Evolutionary conservation across 1,284 basidiomycete genomes (phyloP).

Genomic region (Tilletia setariae): DNA sequence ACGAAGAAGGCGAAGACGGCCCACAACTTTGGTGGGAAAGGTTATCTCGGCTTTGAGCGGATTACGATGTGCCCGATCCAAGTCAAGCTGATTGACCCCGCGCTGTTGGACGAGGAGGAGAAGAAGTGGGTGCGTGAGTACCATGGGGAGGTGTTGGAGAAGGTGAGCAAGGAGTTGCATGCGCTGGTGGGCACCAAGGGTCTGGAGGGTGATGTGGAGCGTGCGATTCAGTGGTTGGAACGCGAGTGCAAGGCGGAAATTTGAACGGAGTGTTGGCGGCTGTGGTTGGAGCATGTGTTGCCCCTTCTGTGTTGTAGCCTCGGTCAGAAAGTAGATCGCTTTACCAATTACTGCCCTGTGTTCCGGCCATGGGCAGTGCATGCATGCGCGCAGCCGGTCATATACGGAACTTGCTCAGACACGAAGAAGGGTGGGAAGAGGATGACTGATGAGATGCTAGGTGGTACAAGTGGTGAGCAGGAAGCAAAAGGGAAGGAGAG

Average conservation of each 20-base stretch:
- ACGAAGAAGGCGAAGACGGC: conserved; percentile 59
- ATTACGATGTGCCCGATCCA: conserved; percentile 68
- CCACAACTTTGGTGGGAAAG: conserved; percentile 73
- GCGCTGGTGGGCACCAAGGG: conserved; percentile 46
- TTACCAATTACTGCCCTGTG: too few species aligned
- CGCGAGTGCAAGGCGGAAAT: conserved; percentile 8
- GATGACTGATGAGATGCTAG: too few species aligned
- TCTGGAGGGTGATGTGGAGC: conserved; percentile 8
- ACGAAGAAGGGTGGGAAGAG: too few species aligned
- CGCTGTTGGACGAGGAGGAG: conserved; percentile 68
- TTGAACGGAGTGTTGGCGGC: not conserved
- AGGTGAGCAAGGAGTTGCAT: conserved; percentile 72
- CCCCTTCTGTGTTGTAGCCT: too few species aligned
- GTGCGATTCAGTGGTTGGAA: conserved; percentile 5
- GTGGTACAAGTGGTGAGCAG: too few species aligned
- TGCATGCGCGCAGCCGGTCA: too few species aligned
- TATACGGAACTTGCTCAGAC: too few species aligned
- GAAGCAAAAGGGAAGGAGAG: too few species aligned
- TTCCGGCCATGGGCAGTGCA: too few species aligned
- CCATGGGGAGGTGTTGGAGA: conserved; percentile 72
- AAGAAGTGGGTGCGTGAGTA: conserved; percentile 79
- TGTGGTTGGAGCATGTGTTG: too few species aligned
- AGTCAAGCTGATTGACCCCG: conserved; percentile 71
- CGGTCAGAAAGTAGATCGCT: too few species aligned
- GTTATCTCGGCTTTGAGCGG: conserved; percentile 42